Evolutionary conservation across 768 basidiomycete species (phyloP), one percentile per base, ranked within the genome.

Genomic region (Lepiota subincarnata): DNA sequence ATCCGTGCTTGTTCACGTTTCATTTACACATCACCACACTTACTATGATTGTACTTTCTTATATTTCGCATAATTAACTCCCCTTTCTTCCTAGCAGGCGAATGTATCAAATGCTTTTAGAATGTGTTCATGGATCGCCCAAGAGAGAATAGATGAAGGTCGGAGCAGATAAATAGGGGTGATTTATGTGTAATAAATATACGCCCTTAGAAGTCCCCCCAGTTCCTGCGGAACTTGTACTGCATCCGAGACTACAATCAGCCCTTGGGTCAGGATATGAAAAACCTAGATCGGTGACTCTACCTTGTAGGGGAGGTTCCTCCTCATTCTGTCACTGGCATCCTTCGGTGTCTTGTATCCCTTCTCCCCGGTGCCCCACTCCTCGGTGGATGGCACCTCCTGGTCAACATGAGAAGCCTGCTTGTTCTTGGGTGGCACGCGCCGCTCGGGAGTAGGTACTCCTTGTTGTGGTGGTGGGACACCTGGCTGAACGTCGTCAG

Each of bases 251-350:
- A 42, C 81, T 83, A 59, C 42, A 24, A 60, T 86, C 61, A 89
- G 78, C 61, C 60, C 60, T 64, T 48, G 65, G 64, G 69, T 68
- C 68, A 51, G 31, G 42, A 57, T 6, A 20, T 19, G 18, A 41
- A 26, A 36, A 48, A 48, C 39, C 13, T 10, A 24, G 37, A 36
- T 41, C 48, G 24, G 22, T 43, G 61, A 60, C 36, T 50, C 62
- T 74, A 92, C 90, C 87, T 93, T 93, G 81, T 93, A 93, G 12
- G 91, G 91, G 48, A 90, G 59, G 65, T 92, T 92, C 72, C 79
- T 88, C 67, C 89, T 81, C 78, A 93, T 74, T 67, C 82, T 88
- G 57, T 96, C 94, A 40, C 74, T 75, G 0, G 86, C 71, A n/a
- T 80, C 80, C 48, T 76, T 81, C n/a, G 90, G 90, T 22, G 80